Percentiles rank a stretch among this genome's conserved stretches.
Evolutionary conservation across 495 filamentous ascomycete species (phyloP).

Genomic region (Penicillium goetzii): DNA sequence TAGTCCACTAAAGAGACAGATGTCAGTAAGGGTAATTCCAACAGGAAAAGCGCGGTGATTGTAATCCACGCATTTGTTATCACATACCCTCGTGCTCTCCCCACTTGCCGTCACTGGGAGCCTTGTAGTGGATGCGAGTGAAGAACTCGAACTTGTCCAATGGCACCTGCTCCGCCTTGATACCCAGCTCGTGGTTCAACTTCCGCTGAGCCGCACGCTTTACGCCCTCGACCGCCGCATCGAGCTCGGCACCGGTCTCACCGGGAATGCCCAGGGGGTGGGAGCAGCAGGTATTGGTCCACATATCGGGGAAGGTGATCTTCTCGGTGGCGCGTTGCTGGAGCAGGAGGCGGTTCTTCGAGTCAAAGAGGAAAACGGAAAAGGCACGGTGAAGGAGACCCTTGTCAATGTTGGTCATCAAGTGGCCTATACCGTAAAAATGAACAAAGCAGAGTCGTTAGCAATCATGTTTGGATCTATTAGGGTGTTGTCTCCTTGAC

Average conservation of each 20-base stretch:
- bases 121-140: constrained; percentile 97
- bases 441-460: background rate
- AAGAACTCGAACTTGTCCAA: constrained; percentile 90
- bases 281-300: constrained; percentile 99
- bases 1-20: constrained; percentile 75
- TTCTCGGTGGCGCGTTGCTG: constrained; percentile 97
- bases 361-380: constrained; percentile 96
- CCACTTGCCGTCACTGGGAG: constrained; percentile 96
- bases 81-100: constrained; percentile 95
- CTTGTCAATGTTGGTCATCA: constrained; percentile 97
- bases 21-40: background rate
- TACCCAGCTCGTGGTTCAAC: constrained; percentile 91
- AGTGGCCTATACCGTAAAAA: constrained; percentile 66
- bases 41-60: background rate
- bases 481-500: constrained; percentile 2
- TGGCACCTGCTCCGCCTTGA: constrained; percentile 88
- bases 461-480: constrained; percentile 1
- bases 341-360: constrained; percentile 82
- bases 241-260: constrained; percentile 85
- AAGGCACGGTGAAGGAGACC: constrained; percentile 97
- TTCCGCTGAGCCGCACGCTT: constrained; percentile 91
- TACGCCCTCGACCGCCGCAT: constrained; percentile 78
- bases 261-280: constrained; percentile 90
- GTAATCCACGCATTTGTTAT: background rate
- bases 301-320: constrained; percentile 99